Conservation (phyloP, 2,329 filamentous ascomycete genomes). For the Aspergillus pseudoterreus region DNA sequence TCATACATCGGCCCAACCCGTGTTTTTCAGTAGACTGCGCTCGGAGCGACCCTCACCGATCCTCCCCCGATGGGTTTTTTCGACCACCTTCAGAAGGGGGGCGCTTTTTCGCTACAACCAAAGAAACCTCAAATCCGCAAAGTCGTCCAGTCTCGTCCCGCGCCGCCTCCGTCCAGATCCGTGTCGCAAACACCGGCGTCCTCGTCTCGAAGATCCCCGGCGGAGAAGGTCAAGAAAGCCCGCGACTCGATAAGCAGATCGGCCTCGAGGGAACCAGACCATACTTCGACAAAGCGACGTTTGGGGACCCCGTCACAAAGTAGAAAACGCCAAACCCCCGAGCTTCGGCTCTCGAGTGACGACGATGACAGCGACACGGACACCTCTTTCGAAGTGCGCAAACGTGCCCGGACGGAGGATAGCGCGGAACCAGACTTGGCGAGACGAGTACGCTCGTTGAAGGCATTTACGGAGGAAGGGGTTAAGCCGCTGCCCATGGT, state of each 20-base stretch:
- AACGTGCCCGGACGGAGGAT: conserved; percentile 38
- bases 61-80: conserved; percentile 39
- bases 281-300: conserved; percentile 27
- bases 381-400: conserved; percentile 39
- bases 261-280: conserved; percentile 27
- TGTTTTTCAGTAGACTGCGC: conserved; percentile 5
- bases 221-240: conserved; percentile 21
- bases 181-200: conserved; percentile 21
- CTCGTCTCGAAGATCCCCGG: conserved; percentile 17
- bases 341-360: conserved; percentile 38
- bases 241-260: conserved; percentile 25
- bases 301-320: conserved; percentile 27
- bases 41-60: conserved; percentile 4
- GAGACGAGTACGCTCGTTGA: conserved; percentile 42
- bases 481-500: conserved; percentile 40
- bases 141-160: conserved; percentile 36
- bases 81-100: conserved; percentile 44
- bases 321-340: conserved; percentile 37
- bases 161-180: conserved; percentile 25
- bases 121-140: conserved; percentile 42
- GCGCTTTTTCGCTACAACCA: conserved; percentile 38
- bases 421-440: conserved; percentile 43
- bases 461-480: conserved; percentile 43
- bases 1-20: neutral
- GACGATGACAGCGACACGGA: conserved; percentile 42